Evolutionary conservation across 768 basidiomycete species (phyloP), one percentile per base, ranked within the genome.

Genomic region (Serendipita sp.): DNA sequence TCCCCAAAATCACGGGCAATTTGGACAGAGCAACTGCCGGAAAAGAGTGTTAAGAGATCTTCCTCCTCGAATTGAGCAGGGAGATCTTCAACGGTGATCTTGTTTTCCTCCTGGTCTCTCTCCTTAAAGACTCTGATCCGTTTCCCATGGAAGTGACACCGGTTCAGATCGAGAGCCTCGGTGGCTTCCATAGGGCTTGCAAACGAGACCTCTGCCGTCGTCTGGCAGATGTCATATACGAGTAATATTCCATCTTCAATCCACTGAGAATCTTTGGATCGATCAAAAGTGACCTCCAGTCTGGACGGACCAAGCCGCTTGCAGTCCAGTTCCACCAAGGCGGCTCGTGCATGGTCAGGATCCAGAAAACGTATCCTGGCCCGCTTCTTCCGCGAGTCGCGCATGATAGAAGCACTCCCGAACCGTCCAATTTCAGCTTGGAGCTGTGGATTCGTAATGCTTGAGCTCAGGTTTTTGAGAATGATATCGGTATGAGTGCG

Each of bases 181-280:
- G 28, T 60, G 16, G 56, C 56, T 18, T 60, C 56, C n/a, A 28
- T 3, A 30, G 56, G 28, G 8, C 8, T 32, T 30, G 35, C 8
- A 34, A 60, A 60, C 8, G 56, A 24, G 28, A 60, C 56, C 10
- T n/a, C 34, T 18, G 56, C 56, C 4, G 56, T 38, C 2, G 56
- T 60, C 11, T 60, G 28, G 37, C 56, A 60, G 30, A 10, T 32
- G 34, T 60, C 56, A 30, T 60, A 60, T 4, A n/a, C 34, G 3
- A 60, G 56, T 30, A 60, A n/a, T 11, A 60, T 32, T n/a, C 56
- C 56, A 60, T 60, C 56, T 60, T 60, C 56, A 37, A 60, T 60
- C 56, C 56, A 60, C 30, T 60, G 56, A 10, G 34, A 34, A 30
- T 60, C 56, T 18, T 60, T 60, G 24, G 56, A 28, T n/a, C 56